Conservation (phyloP, 441 rosid genomes). For the Adansonia grandidieri region DNA sequence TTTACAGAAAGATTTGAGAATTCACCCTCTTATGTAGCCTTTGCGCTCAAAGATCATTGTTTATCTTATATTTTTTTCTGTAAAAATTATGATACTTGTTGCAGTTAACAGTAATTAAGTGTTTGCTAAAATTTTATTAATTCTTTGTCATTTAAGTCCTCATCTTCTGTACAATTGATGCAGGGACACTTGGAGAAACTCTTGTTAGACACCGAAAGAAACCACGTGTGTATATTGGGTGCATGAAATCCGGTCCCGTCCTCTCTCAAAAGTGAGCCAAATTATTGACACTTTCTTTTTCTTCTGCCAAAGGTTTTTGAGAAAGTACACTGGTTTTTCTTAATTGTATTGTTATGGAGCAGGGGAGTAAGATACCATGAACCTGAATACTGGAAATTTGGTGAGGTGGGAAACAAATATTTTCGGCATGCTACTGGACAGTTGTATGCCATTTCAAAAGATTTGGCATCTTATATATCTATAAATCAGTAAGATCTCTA, state of each 20-base stretch:
- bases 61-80: background rate
- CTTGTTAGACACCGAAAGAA: conserved; percentile 79
- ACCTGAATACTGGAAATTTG: conserved; percentile 95
- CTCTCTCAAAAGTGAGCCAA: conserved; percentile 77
- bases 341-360: conserved; percentile 31
- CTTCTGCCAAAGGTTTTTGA: background rate
- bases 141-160: background rate
- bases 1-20: background rate
- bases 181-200: conserved; percentile 94
- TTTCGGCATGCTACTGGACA: conserved; percentile 97
- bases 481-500: conserved; percentile 77
- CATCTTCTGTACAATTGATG: conserved; percentile 29
- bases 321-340: conserved; percentile 24
- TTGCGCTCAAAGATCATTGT: background rate
- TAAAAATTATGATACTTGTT: background rate
- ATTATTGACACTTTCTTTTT: background rate
- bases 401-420: conserved; percentile 91
- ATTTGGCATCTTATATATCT: conserved; percentile 84
- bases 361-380: conserved; percentile 96
- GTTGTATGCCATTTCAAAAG: conserved; percentile 87
- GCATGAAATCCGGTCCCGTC: conserved; percentile 99
- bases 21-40: background rate
- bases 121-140: background rate
- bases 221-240: conserved; percentile 79
- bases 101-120: background rate